Conservation (phyloP, 345 rosid genomes). For the Bruguiera gymnorhiza region DNA sequence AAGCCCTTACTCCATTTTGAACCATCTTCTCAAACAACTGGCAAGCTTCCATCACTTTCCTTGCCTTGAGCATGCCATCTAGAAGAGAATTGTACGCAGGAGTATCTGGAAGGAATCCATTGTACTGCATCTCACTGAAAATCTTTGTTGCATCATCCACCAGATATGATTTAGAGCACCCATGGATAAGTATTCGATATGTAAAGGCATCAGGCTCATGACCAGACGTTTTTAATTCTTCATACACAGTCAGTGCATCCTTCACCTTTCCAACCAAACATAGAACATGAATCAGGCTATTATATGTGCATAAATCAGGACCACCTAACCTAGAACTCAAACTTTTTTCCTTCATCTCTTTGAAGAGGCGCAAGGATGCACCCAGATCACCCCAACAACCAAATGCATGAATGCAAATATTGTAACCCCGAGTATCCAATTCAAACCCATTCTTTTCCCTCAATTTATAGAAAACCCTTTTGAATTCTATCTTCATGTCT, state of each 20-base stretch:
- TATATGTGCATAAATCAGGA: slow-evolving; percentile 89
- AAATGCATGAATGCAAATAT: slow-evolving; percentile 78
- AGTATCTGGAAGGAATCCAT: slow-evolving; percentile 60
- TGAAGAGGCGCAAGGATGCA: slow-evolving; percentile 59
- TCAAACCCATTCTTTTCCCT: slow-evolving; percentile 45
- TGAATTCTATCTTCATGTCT: slow-evolving; percentile 58
- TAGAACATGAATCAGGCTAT: slow-evolving; percentile 69
- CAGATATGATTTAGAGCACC: slow-evolving; percentile 63
- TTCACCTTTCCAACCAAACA: slow-evolving; percentile 69
- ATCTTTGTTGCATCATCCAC: slow-evolving; percentile 65
- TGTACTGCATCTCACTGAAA: slow-evolving; percentile 69
- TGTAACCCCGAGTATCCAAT: slow-evolving; percentile 67
- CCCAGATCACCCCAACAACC: slow-evolving; percentile 82
- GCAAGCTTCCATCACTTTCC: slow-evolving; percentile 75
- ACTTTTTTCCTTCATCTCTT: slow-evolving; percentile 69
- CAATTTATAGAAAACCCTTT: slow-evolving; percentile 40
- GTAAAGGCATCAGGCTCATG: slow-evolving; percentile 81
- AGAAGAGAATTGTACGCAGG: slow-evolving; percentile 65
- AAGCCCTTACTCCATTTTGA: slow-evolving; percentile 69
- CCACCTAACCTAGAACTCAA: slow-evolving; percentile 33
- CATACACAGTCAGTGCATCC: slow-evolving; percentile 67
- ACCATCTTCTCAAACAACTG: slow-evolving; percentile 85
- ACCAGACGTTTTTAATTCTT: slow-evolving; percentile 76
- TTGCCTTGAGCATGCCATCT: slow-evolving; percentile 79
- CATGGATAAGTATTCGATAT: slow-evolving; percentile 67